phyloP scores from a whole-genome alignment of 1,284 basidiomycete species.

The Trichosporon asahii region DNA sequence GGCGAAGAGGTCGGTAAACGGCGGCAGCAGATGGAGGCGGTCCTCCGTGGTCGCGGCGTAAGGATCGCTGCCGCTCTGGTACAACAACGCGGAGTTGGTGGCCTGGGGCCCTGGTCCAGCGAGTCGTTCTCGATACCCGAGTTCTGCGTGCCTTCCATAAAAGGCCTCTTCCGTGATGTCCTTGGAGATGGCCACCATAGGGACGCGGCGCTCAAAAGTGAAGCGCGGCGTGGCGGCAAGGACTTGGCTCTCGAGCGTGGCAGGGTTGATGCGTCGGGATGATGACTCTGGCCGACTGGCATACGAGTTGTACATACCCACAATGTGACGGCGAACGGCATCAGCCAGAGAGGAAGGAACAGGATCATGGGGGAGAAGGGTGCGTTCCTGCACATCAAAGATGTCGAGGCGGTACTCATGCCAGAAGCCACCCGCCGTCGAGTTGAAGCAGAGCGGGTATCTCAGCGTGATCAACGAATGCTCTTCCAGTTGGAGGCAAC shows the following conservation, averaged over 20 bases:
- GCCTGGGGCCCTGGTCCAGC: neutral
- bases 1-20: neutral
- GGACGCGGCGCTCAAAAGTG: neutral
- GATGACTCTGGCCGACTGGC: too few relatives aligned
- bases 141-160: neutral
- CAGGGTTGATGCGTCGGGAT: too few relatives aligned
- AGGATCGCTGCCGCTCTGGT: neutral
- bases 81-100: neutral
- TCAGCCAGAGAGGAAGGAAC: neutral
- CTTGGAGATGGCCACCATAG: neutral
- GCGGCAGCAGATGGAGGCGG: neutral
- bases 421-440: neutral
- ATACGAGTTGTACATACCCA: too few relatives aligned
- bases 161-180: neutral
- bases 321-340: neutral
- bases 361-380: too few relatives aligned
- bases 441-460: neutral
- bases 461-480: neutral
- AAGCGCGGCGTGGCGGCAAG: neutral
- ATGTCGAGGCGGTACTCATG: neutral
- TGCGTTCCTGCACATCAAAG: too few relatives aligned
- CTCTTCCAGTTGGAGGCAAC: neutral
- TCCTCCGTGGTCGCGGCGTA: neutral
- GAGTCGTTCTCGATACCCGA: neutral
- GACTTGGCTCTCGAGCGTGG: too few relatives aligned